These are phyloP conservation scores for Metarhizium rileyi DNA, from an alignment of 2,329 filamentous ascomycete species.

Conservation along the genomic window DNA sequence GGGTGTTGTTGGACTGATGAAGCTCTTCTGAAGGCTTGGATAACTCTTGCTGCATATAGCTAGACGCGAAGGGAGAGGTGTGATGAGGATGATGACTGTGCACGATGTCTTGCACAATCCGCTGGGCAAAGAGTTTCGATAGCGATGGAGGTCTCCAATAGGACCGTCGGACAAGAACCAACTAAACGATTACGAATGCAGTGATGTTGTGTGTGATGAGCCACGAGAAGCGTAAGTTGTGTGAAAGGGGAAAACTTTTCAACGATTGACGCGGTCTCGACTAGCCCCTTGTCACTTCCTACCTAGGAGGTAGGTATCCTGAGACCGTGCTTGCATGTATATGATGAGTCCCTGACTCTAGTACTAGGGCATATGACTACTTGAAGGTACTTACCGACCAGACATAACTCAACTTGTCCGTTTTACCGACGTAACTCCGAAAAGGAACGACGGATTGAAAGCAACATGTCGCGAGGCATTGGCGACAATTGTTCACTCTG, in stretches of 20 bases:
- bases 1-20: slow-evolving; percentile 27
- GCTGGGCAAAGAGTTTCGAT: background rate
- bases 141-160: background rate
- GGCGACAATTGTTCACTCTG: too few relatives aligned
- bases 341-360: too few relatives aligned
- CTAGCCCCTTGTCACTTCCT: background rate
- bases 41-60: slow-evolving; percentile 57
- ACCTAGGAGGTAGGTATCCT: too few relatives aligned
- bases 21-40: slow-evolving; percentile 34
- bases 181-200: background rate
- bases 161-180: background rate
- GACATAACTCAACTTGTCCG: background rate
- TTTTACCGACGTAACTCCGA: background rate
- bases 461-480: too few relatives aligned
- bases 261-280: background rate
- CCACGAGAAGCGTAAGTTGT: background rate
- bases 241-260: background rate
- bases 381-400: background rate
- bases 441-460: background rate
- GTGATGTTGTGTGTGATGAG: background rate
- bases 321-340: too few relatives aligned
- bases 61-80: slow-evolving; percentile 27
- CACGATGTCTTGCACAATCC: slow-evolving; percentile 43
- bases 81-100: slow-evolving; percentile 35
- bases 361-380: too few relatives aligned